Percentiles rank a stretch among this genome's conserved stretches.
Evolutionary conservation across 495 filamentous ascomycete species (phyloP).

Genomic region (Penicillium coffeae): DNA sequence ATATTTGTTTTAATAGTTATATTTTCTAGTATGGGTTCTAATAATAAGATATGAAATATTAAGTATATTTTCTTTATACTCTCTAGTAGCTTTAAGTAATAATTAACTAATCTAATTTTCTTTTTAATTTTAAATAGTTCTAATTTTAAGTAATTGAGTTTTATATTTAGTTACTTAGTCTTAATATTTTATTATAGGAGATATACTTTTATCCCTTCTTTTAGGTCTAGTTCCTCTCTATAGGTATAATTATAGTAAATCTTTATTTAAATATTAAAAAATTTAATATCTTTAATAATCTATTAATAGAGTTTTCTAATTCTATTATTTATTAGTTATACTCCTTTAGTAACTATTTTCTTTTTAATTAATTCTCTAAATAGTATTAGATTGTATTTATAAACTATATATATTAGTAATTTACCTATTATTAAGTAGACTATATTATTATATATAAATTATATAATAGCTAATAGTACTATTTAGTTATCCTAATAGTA

Average conservation of each 20-base stretch:
- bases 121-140: slow-evolving; percentile 10
- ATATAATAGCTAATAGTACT: slow-evolving; percentile 2
- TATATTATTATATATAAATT: slow-evolving; percentile 12
- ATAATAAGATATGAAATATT: slow-evolving; percentile 14
- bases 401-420: slow-evolving; percentile 7
- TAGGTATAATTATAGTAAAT: slow-evolving; percentile 16
- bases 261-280: slow-evolving; percentile 9
- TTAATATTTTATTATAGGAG: slow-evolving; percentile 22
- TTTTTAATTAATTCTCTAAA: slow-evolving; percentile 4
- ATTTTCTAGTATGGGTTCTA: slow-evolving; percentile 8
- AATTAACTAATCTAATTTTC: slow-evolving; percentile 10
- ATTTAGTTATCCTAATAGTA: slow-evolving; percentile 9
- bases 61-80: slow-evolving; percentile 10
- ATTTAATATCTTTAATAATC: slow-evolving; percentile 1
- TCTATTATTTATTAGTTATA: not conserved
- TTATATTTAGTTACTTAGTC: slow-evolving; percentile 25
- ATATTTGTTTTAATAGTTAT: slow-evolving; percentile 1
- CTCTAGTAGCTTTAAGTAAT: slow-evolving; percentile 7
- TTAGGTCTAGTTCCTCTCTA: slow-evolving; percentile 17
- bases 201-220: slow-evolving; percentile 28
- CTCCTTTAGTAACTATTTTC: not conserved
- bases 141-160: slow-evolving; percentile 27
- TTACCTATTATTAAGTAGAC: slow-evolving; percentile 2
- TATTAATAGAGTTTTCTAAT: not conserved
- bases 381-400: slow-evolving; percentile 6